phyloP scores from a whole-genome alignment of 148 eudicot species.

The Rhododendron williamsianum region DNA sequence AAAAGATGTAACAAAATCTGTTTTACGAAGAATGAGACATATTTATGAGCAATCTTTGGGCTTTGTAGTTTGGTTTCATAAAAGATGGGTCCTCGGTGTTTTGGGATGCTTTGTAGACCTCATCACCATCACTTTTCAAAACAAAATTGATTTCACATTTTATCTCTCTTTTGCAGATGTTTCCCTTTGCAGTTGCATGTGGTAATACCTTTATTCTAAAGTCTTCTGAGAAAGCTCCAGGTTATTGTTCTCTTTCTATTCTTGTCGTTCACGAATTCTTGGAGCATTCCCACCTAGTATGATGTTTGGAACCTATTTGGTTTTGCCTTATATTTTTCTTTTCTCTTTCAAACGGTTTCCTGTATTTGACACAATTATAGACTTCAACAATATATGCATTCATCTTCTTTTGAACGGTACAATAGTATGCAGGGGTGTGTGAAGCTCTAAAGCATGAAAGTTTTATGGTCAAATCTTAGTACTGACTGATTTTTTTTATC shows the following conservation, averaged over 20 bases:
- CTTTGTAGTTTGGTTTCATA: background rate
- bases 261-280: background rate
- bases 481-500: background rate
- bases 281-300: background rate
- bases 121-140: background rate
- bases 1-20: background rate
- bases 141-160: background rate
- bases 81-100: background rate
- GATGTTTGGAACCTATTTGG: background rate
- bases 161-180: slow-evolving; percentile 44
- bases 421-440: background rate
- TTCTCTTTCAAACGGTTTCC: background rate
- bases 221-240: slow-evolving; percentile 71
- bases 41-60: background rate
- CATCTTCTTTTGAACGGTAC: background rate
- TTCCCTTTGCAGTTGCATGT: slow-evolving; percentile 58
- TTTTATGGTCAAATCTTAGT: background rate
- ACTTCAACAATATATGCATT: background rate
- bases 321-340: background rate
- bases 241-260: slow-evolving; percentile 24
- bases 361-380: background rate
- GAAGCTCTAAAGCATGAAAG: background rate
- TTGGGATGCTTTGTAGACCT: background rate
- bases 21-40: background rate
- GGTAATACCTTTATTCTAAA: slow-evolving; percentile 67